Percentiles rank a stretch among this genome's conserved stretches.
These are phyloP conservation scores for Isoetes taiwanensis DNA, from an alignment of 75 land plant species.

Conservation along the genomic window DNA sequence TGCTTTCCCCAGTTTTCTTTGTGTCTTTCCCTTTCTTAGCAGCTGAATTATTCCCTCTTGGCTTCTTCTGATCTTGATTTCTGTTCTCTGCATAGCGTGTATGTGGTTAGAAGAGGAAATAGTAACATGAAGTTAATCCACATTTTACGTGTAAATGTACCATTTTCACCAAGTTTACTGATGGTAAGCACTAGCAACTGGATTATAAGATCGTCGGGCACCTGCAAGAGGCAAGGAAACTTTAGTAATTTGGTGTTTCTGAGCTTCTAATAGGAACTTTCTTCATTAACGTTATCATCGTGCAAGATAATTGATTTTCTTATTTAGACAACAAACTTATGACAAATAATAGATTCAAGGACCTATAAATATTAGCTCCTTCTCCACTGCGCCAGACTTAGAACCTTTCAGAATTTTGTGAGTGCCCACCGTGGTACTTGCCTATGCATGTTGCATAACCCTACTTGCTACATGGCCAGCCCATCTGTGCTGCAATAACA, in stretches of 20 bases:
- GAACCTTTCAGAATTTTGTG: too few relatives aligned
- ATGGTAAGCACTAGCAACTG: constrained; percentile 12
- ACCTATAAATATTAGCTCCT: neutral
- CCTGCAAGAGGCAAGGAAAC: constrained; percentile 6
- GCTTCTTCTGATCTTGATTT: constrained; percentile 1
- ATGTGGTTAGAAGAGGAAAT: neutral
- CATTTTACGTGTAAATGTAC: neutral
- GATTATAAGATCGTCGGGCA: constrained; percentile 24
- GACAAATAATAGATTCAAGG: neutral
- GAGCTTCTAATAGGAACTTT: too few relatives aligned
- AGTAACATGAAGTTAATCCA: neutral
- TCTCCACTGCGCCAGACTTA: neutral
- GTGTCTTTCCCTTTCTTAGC: neutral
- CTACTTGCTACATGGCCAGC: too few relatives aligned
- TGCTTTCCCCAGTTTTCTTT: neutral
- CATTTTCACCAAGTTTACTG: constrained; percentile 6
- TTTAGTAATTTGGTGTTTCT: too few relatives aligned
- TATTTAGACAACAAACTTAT: too few relatives aligned
- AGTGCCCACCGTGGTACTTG: too few relatives aligned
- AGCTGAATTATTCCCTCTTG: neutral
- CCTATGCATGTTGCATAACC: too few relatives aligned
- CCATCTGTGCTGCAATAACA: too few relatives aligned
- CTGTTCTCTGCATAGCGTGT: neutral
- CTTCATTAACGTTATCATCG: too few relatives aligned
- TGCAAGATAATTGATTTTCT: too few relatives aligned